phyloP scores from a whole-genome alignment of 345 rosid genomes.

The Noccaea bulbosa region DNA sequence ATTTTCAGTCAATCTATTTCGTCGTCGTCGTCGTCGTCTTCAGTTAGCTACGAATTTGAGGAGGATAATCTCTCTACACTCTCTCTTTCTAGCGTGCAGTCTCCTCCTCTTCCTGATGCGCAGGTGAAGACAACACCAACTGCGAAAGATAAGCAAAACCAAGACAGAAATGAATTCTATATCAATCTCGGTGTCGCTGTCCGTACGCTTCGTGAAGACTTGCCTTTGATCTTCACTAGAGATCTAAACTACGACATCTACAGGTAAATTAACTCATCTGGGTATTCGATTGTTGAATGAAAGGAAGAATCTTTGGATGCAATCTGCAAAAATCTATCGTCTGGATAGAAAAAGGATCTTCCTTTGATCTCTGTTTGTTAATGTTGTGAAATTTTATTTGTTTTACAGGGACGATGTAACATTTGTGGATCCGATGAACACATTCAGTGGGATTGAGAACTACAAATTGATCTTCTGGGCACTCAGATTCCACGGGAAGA shows the following conservation, averaged over 20 bases:
- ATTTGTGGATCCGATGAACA: slow-evolving; percentile 81
- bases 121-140: slow-evolving; percentile 45
- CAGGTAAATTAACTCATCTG: slow-evolving; percentile 60
- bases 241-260: slow-evolving; percentile 94
- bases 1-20: slow-evolving; percentile 33
- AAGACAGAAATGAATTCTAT: slow-evolving; percentile 71
- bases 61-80: slow-evolving; percentile 30
- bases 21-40: slow-evolving; percentile 28
- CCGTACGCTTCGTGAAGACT: slow-evolving; percentile 90
- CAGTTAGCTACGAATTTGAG: slow-evolving; percentile 29
- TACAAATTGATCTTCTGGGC: slow-evolving; percentile 96
- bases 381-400: background rate
- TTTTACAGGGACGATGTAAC: slow-evolving; percentile 83
- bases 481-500: slow-evolving; percentile 82
- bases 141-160: slow-evolving; percentile 50
- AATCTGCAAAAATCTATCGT: slow-evolving; percentile 3
- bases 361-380: slow-evolving; percentile 32
- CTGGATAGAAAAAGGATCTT: slow-evolving; percentile 16
- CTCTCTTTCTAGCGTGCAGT: slow-evolving; percentile 39
- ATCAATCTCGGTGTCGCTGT: slow-evolving; percentile 91
- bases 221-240: slow-evolving; percentile 70
- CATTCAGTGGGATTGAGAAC: slow-evolving; percentile 77
- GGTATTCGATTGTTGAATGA: slow-evolving; percentile 12
- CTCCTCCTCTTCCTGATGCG: slow-evolving; percentile 53
- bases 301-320: slow-evolving; percentile 22